Base-by-base conservation (phyloP, 176 grass and related monocot genomes). In the Oryza officinalis region DNA sequence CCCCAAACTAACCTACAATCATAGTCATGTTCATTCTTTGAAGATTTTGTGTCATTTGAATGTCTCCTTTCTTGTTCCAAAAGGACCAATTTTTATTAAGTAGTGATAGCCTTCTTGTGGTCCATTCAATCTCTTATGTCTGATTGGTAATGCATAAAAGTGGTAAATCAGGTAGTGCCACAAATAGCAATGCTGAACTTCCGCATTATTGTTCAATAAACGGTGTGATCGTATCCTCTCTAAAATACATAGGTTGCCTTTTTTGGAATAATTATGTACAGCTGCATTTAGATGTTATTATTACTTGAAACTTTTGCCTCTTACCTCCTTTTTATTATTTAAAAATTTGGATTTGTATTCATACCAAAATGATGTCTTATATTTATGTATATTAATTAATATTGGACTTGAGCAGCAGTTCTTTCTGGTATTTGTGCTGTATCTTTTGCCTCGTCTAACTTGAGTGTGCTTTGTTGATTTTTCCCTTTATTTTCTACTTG, bases 301-400 rank as follows among this genome's bases (percentile, higher is more conserved):
- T 31, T 37, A 66, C 26, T 33, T 38, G 23, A 2, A 67, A 33
- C 28, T 65, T 32, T 66, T 67, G 10, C 28, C 17, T 52, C 13
- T 52, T 63, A 47, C 27, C 13, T 41, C 26, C 54, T 60, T 23
- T 60, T 8, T 10, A 38, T 38, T 38, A 38, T 38, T 38, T 9
- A 38, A 38, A 60, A 61, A 11, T 61, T 61, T 61, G 3, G 8
- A 25, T 61, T n/a, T 23, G 65, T 81, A 57, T 28, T 54, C 41
- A 43, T 9, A 89, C 14, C 31, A 82, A 66, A 86, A 90, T 72
- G 67, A 72, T 28, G 67, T 83, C 6, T 13, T 47, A 59, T 26
- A 78, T 78, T 81, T n/a, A 4, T 67, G 13, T 32, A 50, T 64
- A 6, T 49, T 50, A 18, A 6, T 47, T 35, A 18, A 73, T 83